Evolutionary conservation across 768 basidiomycete genomes (phyloP), one percentile per base, ranked within the genome.

Genomic region (Macrolepiota dolichaula): DNA sequence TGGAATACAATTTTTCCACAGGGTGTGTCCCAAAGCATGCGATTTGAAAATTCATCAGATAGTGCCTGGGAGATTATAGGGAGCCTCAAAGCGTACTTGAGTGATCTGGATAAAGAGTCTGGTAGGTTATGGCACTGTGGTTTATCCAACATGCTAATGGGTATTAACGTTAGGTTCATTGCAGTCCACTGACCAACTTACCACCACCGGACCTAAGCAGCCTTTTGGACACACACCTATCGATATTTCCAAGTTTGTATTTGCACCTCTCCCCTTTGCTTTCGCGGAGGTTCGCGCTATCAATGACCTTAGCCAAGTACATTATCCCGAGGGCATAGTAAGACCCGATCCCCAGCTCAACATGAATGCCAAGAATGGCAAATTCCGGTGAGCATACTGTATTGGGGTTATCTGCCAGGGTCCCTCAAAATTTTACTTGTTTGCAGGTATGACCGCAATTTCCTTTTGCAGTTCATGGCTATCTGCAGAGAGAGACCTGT

Each of bases 401-500:
- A 1, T 55, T 47, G 3, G 19, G 32, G 13, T 19, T 51, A 37
- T 42, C 10, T 51, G 25, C 36, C 9, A 22, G 32, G 32, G 12
- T 2, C 57, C 46, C 29, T 54, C 22, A 42, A 22, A 25, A 57
- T 51, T 50, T 49, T 46, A 32, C 29, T n/a, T 12, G 61, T 38
- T 66, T 7, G 24, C 63, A 94, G 96, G 69, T 99, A 99, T 72
- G 94, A 98, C 72, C 94, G 96, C 36, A 94, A 96, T 19, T 99
- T 99, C 86, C 83, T 99, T 25, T 75, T 99, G 62, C 96, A 99
- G 71, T 99, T 99, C 78, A 95, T 97, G 92, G 75, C 77, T 25
- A 76, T 96, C 62, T 99, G 97, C 81, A 92, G 86, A 73, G 96
- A 98, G 77, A 96, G 94, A 74, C 96, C 97, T 2, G 94, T 92